A percentile compares a stretch with the other conserved stretches of the same genome.
These are phyloP conservation scores for Pseudogymnoascus sp. DNA, from an alignment of 2,329 filamentous ascomycete species.

Conservation along the genomic window DNA sequence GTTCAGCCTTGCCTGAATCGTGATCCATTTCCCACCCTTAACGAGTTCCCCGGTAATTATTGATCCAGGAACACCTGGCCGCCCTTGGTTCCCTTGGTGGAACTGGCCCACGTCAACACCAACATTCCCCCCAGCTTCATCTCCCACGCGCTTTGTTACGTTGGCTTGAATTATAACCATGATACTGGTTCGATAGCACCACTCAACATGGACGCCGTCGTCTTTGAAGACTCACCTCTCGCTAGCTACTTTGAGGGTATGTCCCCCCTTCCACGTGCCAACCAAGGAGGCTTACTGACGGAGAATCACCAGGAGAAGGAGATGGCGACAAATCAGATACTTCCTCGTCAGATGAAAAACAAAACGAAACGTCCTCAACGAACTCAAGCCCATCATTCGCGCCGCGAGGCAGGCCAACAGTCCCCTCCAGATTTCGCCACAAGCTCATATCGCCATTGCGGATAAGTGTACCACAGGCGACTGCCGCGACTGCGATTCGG, in stretches of 20 bases:
- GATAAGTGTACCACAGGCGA: slow-evolving; percentile 36
- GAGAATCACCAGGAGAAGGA: background rate
- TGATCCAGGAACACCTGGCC: slow-evolving; percentile 5
- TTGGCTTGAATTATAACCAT: background rate
- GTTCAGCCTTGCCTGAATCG: background rate
- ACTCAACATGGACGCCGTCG: slow-evolving; percentile 70
- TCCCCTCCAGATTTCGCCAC: slow-evolving; percentile 49
- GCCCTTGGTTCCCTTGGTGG: background rate
- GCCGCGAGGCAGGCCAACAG: slow-evolving; percentile 48
- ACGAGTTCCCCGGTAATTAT: slow-evolving; percentile 5
- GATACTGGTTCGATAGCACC: slow-evolving; percentile 11
- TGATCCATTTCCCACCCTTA: slow-evolving; percentile 8
- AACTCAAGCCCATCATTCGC: slow-evolving; percentile 40
- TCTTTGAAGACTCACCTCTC: slow-evolving; percentile 81
- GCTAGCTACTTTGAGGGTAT: slow-evolving; percentile 84
- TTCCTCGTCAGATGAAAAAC: background rate
- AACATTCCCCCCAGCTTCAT: slow-evolving; percentile 4
- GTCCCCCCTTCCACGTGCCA: slow-evolving; percentile 24
- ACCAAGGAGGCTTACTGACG: slow-evolving; percentile 10
- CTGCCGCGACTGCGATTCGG: slow-evolving; percentile 40
- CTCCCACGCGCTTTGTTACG: background rate
- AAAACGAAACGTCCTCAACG: slow-evolving; percentile 17
- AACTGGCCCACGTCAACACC: slow-evolving; percentile 5
- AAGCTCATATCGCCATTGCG: slow-evolving; percentile 39
- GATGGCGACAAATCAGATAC: slow-evolving; percentile 12